Evolutionary conservation across 1,284 basidiomycete genomes (phyloP), one percentile per base, ranked within the genome.

Genomic region (Malassezia yamatoensis): DNA sequence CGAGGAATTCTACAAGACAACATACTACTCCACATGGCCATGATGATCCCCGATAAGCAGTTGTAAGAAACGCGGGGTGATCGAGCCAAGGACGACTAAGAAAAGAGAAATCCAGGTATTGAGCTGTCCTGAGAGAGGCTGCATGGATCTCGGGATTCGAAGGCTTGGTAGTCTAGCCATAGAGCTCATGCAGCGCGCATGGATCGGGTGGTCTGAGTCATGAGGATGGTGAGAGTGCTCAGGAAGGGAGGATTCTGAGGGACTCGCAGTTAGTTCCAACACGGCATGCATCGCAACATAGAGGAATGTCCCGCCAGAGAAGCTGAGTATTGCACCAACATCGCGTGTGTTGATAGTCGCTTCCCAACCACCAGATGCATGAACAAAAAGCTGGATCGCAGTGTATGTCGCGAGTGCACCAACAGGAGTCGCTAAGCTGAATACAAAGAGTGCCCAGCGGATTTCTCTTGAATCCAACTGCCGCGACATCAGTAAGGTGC

Each of bases 291-390:
- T 91, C 0, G 90, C 90, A 34, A 96, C 90, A 71, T 91, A 96
- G 32, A 96, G 78, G 76, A 96, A 96, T 1, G 88, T 90, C 13
- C 90, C 90, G 37, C 88, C 91, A 15, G 87, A 89, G 59, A 88
- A 78, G n/a, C 89, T 79, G 18, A 90, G 77, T 1, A 85, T 83
- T 7, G 82, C 76, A 6, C 87, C 88, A 0, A 86, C 84, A 24
- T 66, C 61, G 34, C 51, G 64, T 0, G 45, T 51, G 21, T 62
- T 61, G 5, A 72, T 65, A 9, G 21, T 45, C 16, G 57, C 56
- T 5, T 21, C 45, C 0, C 38, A 33, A 3, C 38, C 38, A 36
- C 41, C 55, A 12, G 55, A 38, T 8, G 38, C 20, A 33, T 37
- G 11, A 29, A 59, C n/a, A 11, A 59, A n/a, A 12, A 46, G 11